A percentile compares a stretch with the other conserved stretches of the same genome.
Evolutionary conservation across 371 early-diverging fungal species (phyloP).

Genomic region (Cokeromyces recurvatus): DNA sequence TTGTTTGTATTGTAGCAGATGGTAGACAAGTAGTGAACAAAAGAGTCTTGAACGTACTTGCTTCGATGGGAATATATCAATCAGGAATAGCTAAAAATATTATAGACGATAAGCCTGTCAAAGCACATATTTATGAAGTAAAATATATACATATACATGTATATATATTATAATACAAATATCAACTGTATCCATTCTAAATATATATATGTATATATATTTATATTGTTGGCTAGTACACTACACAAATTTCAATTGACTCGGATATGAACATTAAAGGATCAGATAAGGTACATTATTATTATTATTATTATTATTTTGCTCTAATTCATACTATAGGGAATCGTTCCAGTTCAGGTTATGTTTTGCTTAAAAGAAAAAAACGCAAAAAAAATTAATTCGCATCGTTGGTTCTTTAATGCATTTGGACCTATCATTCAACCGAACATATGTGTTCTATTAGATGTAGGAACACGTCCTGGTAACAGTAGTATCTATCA

Average conservation of each 20-base stretch:
- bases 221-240: constrained; percentile 65
- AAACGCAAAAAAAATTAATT: constrained; percentile 77
- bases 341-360: constrained; percentile 76
- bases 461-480: constrained; percentile 86
- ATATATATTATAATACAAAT: too few relatives aligned
- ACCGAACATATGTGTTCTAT: constrained; percentile 73
- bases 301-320: too few relatives aligned
- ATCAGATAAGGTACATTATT: constrained; percentile 44
- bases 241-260: constrained; percentile 81
- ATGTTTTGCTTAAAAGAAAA: constrained; percentile 78
- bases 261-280: constrained; percentile 66
- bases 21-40: constrained; percentile 69
- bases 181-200: background rate
- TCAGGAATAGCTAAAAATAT: constrained; percentile 69
- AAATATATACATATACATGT: background rate
- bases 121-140: constrained; percentile 82
- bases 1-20: constrained; percentile 83
- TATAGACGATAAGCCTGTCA: constrained; percentile 56
- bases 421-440: constrained; percentile 73
- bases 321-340: constrained; percentile 10
- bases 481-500: constrained; percentile 67
- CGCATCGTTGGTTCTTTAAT: constrained; percentile 89
- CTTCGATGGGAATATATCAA: constrained; percentile 68
- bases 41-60: constrained; percentile 50
- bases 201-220: too few relatives aligned